Percentiles rank a stretch among this genome's conserved stretches.
Evolutionary conservation across 2,329 filamentous ascomycete species (phyloP).

Genomic region (Fusarium gaditjirri): DNA sequence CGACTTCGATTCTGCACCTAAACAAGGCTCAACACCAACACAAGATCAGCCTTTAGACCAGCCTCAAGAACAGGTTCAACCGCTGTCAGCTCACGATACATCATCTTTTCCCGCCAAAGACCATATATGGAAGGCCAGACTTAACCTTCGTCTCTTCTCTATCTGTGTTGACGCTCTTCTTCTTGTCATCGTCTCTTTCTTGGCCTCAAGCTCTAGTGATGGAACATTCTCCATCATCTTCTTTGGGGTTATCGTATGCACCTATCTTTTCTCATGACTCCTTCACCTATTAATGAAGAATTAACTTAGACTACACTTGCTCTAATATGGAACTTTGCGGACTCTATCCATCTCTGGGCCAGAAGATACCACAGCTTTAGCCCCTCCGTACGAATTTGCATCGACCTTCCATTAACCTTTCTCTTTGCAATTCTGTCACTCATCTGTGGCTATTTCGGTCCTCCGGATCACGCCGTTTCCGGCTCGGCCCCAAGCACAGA

Average conservation of each 20-base stretch:
- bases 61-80: neutral
- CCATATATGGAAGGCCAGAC: conserved; percentile 7
- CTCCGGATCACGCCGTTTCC: neutral
- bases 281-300: neutral
- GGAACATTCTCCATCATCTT: neutral
- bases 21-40: neutral
- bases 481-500: conserved; percentile 11
- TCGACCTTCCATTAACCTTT: neutral
- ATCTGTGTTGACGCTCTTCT: conserved; percentile 20
- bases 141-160: conserved; percentile 28
- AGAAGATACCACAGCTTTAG: neutral
- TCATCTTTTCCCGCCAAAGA: neutral
- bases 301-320: neutral
- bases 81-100: neutral
- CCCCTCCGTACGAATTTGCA: neutral
- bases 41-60: neutral
- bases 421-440: conserved; percentile 2
- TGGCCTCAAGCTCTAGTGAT: neutral
- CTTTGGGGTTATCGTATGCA: conserved; percentile 21
- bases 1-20: neutral
- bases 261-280: accelerated
- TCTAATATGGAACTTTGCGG: conserved; percentile 11
- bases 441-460: conserved; percentile 4
- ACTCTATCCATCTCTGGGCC: conserved; percentile 10
- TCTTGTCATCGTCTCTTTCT: conserved; percentile 3